Base-by-base conservation (phyloP, 1,284 basidiomycete genomes). In the Tilletia horrida region DNA sequence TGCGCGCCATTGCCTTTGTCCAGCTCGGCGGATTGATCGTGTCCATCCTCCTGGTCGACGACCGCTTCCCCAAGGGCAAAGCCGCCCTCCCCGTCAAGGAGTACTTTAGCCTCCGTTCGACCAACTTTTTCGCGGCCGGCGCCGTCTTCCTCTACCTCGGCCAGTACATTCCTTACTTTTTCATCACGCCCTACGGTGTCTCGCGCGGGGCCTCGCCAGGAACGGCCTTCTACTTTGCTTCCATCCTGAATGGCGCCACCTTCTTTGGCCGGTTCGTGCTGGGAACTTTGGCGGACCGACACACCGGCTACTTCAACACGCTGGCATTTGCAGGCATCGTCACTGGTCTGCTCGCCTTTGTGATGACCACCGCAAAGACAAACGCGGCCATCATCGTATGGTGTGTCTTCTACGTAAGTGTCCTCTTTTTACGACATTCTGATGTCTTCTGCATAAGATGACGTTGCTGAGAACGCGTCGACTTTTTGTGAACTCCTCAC, bases 1-100 rank as follows among this genome's bases (percentile, higher is more conserved):
- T 68, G 11, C 61, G 67, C 25, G 57, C 55, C 35, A 44, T 65
- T 42, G 67, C 43, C 52, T 68, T 68, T 35, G 43, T 68, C 40
- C 52, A 61, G 31, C 67, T 68, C 40, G 63, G 29, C 43, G 31
- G 59, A 18, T 23, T 62, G 16, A 13, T 65, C 35, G 35, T 61
- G 13, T 52, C 67, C 31, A 35, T 27, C 16, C 18, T 21, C 23
- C 16, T 62, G 35, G 43, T 62, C 61, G 18, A 62, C 23, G 43
- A 43, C 42, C 61, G 61, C 6, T 43, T 62, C 61, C 61, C 61
- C n/a, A 43, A 45, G 42, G 42, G 40, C 40, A 21, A 29, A 11
- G 25, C 27, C 25, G 14, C 55, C 2, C 21, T 62, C 18, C 61
- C 61, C 6, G 11, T 62, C 40, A 45, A 45, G 42, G 43, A 44